Evolutionary conservation across 1,284 basidiomycete genomes (phyloP), one percentile per base, ranked within the genome.

Genomic region (Thelephora terrestris): DNA sequence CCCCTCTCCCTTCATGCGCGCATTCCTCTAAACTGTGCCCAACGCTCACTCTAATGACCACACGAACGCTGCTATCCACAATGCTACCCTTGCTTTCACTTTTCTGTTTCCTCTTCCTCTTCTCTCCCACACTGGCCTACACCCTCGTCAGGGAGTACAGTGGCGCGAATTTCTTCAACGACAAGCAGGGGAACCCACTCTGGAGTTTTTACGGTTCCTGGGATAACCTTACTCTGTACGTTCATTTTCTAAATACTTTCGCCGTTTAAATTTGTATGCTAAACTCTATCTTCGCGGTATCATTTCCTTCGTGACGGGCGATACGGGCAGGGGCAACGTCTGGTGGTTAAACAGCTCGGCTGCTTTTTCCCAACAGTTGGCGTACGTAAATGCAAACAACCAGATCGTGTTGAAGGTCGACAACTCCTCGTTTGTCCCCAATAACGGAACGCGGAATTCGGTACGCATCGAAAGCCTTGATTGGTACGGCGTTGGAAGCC

Each of bases 351-450:
- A 73, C 55, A 60, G 64, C 52, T 60, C 63, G 4, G 61, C 62
- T 36, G 78, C 79, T 2, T 58, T 58, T 18, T 36, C 64, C 10
- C 60, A 69, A 50, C 58, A 64, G 18, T 64, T 85, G n/a, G 72
- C 76, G 3, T 81, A 74, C 56, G 61, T 80, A 43, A 76, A 81
- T 57, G 58, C 57, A 24, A 69, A 66, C 3, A 76, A 77, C 5
- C 68, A 76, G 51, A 79, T 76, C 1, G 71, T 85, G 52, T 67
- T 85, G 47, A 69, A 64, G 53, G 79, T 81, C 14, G 80, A 81
- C 60, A 79, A 81, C 55, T 64, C 67, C 1, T 71, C 71, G 2
- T 68, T 62, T 36, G 69, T 81, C 1, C 58, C 68, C 1, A 66
- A 62, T 42, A 72, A 71, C 50, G 55, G 70, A 25, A 75, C 76